phyloP scores from a whole-genome alignment of 1,284 basidiomycete species.

The Sporisorium scitamineum region DNA sequence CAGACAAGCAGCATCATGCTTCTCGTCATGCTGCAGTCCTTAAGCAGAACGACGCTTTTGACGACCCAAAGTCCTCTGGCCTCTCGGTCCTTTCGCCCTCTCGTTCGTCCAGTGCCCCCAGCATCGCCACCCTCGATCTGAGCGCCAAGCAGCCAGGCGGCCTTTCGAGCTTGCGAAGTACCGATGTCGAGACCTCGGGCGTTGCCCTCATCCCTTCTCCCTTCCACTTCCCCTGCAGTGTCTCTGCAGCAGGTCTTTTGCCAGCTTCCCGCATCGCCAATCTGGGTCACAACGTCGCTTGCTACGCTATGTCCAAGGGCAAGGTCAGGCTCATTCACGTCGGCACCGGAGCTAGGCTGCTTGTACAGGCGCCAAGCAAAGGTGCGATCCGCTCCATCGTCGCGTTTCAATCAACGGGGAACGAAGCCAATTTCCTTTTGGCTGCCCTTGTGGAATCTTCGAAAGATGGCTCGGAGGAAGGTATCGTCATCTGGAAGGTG shows the following conservation, averaged over 20 bases:
- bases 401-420: constrained; percentile 15
- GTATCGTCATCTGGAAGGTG: constrained; percentile 27
- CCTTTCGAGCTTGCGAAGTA: constrained; percentile 26
- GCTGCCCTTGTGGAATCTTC: constrained; percentile 28
- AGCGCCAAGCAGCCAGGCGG: constrained; percentile 40
- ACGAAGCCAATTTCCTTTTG: constrained; percentile 11
- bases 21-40: constrained; percentile 24
- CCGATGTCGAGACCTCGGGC: constrained; percentile 38
- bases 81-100: constrained; percentile 41
- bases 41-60: constrained; percentile 28
- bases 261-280: constrained; percentile 30
- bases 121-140: constrained; percentile 39
- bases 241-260: constrained; percentile 18
- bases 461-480: constrained; percentile 20
- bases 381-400: constrained; percentile 25
- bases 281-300: constrained; percentile 23
- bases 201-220: constrained; percentile 42
- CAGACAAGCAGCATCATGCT: constrained; percentile 30
- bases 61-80: constrained; percentile 35
- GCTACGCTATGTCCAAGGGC: constrained; percentile 49
- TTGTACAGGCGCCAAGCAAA: constrained; percentile 25
- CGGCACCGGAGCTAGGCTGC: constrained; percentile 24
- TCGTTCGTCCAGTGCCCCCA: constrained; percentile 28
- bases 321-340: constrained; percentile 44
- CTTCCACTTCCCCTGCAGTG: constrained; percentile 27